A percentile compares a stretch with the other conserved stretches of the same genome.
Conservation (phyloP, 2,329 filamentous ascomycete genomes). For the Talaromyces amestolkiae region DNA sequence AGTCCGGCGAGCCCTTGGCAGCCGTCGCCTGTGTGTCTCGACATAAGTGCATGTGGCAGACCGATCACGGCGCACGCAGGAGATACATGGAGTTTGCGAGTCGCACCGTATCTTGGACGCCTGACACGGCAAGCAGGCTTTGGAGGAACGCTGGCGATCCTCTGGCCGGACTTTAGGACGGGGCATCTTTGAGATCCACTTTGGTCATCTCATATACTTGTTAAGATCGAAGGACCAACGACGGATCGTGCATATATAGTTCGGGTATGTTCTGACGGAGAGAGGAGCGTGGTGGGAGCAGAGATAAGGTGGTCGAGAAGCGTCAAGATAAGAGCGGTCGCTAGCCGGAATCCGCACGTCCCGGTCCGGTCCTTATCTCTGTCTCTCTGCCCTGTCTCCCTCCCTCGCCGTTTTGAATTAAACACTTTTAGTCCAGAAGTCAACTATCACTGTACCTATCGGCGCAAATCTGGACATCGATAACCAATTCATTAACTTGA, state of each 20-base stretch:
- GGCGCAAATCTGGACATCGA: no score
- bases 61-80: slow-evolving; percentile 48
- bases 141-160: slow-evolving; percentile 49
- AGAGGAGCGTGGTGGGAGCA: not conserved
- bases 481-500: not conserved
- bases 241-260: not conserved
- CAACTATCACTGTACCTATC: not conserved
- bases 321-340: not conserved
- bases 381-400: not conserved
- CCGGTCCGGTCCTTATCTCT: not conserved
- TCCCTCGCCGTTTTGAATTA: not conserved
- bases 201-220: not conserved
- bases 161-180: slow-evolving; percentile 52
- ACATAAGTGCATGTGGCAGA: slow-evolving; percentile 38
- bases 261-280: slow-evolving; percentile 5
- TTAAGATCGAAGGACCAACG: no score
- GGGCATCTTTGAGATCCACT: slow-evolving; percentile 41
- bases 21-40: slow-evolving; percentile 26
- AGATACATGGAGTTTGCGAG: slow-evolving; percentile 49
- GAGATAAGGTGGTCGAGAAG: not conserved
- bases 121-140: slow-evolving; percentile 51
- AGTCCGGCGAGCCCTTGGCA: slow-evolving; percentile 20
- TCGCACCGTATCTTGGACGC: slow-evolving; percentile 54
- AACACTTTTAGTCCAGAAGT: not conserved
- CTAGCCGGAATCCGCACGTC: not conserved